These are phyloP conservation scores for Trichoderma lentiforme DNA, from an alignment of 2,329 filamentous ascomycete species.

Conservation along the genomic window DNA sequence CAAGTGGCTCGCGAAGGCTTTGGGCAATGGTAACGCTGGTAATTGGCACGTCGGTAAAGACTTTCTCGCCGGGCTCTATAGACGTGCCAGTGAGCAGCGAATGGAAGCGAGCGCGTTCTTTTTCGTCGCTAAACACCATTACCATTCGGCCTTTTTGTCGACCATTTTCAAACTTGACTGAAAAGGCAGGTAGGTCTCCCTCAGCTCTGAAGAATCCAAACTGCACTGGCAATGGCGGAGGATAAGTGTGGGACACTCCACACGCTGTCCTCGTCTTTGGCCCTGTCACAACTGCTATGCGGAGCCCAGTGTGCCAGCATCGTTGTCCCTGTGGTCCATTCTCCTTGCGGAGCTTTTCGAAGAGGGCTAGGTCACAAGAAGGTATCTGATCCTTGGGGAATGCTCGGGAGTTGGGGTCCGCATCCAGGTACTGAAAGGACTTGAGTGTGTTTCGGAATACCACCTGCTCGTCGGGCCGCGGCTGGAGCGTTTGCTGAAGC, in stretches of 20 bases:
- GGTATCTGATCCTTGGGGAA: constrained; percentile 74
- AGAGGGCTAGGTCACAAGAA: constrained; percentile 70
- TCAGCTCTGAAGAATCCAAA: constrained; percentile 76
- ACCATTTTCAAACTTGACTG: constrained; percentile 67
- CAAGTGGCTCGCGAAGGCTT: constrained; percentile 48
- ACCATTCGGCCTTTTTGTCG: constrained; percentile 68
- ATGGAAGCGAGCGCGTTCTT: constrained; percentile 68
- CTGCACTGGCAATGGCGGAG: constrained; percentile 64
- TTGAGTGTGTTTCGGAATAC: constrained; percentile 67
- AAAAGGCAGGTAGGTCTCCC: constrained; percentile 64
- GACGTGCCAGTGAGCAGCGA: constrained; percentile 69
- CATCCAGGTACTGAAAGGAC: constrained; percentile 78
- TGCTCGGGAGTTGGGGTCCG: constrained; percentile 61
- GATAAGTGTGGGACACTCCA: constrained; percentile 68
- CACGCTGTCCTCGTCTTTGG: constrained; percentile 74
- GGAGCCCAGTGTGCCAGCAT: constrained; percentile 73
- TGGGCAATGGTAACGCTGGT: constrained; percentile 61
- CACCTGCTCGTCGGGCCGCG: constrained; percentile 65
- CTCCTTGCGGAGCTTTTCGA: constrained; percentile 66
- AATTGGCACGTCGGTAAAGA: constrained; percentile 67
- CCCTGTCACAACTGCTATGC: constrained; percentile 74
- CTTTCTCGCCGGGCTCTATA: constrained; percentile 63
- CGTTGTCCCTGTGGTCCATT: constrained; percentile 70
- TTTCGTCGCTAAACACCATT: constrained; percentile 71
- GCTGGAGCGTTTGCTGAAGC: constrained; percentile 67